A percentile compares a stretch with the other conserved stretches of the same genome.
Conservation (phyloP, 1,284 basidiomycete genomes). For the Athelia psychrophila region DNA sequence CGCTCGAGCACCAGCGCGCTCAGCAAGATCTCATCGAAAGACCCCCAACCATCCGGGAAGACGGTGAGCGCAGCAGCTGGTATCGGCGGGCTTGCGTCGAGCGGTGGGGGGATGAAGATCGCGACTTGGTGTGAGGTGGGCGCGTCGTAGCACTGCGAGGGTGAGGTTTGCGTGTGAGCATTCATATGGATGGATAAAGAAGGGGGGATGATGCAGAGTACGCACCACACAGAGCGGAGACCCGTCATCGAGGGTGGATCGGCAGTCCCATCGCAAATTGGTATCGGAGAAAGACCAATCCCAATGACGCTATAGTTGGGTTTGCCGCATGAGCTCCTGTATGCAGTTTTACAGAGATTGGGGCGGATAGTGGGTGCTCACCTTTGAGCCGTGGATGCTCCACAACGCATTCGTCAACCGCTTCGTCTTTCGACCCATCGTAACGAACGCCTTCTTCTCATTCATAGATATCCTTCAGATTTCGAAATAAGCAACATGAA, state of each 20-base stretch:
- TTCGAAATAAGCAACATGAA: neutral
- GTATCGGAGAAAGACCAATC: constrained; percentile 30
- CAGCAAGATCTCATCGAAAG: constrained; percentile 42
- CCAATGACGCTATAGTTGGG: constrained; percentile 31
- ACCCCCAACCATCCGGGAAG: constrained; percentile 39
- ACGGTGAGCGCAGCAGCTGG: constrained; percentile 39
- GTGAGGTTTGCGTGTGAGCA: constrained; percentile 2
- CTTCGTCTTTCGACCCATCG: constrained; percentile 33
- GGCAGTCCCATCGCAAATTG: constrained; percentile 41
- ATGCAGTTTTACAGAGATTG: too few relatives aligned
- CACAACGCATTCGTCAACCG: constrained; percentile 35
- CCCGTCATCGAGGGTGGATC: constrained; percentile 38
- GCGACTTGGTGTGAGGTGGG: constrained; percentile 32
- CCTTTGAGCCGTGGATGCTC: constrained; percentile 28
- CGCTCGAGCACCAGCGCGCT: constrained; percentile 42
- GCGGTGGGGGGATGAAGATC: constrained; percentile 40
- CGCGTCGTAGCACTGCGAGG: constrained; percentile 26
- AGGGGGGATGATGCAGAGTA: constrained; percentile 7
- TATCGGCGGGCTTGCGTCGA: constrained; percentile 38
- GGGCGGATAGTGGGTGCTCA: constrained; percentile 11
- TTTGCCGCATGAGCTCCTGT: too few relatives aligned
- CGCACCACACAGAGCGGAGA: constrained; percentile 42
- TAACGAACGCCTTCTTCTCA: constrained; percentile 36
- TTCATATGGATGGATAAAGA: neutral
- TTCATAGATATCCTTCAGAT: constrained; percentile 31